phyloP scores from a whole-genome alignment of 768 basidiomycete genomes.

The Auriscalpium vulgare region DNA sequence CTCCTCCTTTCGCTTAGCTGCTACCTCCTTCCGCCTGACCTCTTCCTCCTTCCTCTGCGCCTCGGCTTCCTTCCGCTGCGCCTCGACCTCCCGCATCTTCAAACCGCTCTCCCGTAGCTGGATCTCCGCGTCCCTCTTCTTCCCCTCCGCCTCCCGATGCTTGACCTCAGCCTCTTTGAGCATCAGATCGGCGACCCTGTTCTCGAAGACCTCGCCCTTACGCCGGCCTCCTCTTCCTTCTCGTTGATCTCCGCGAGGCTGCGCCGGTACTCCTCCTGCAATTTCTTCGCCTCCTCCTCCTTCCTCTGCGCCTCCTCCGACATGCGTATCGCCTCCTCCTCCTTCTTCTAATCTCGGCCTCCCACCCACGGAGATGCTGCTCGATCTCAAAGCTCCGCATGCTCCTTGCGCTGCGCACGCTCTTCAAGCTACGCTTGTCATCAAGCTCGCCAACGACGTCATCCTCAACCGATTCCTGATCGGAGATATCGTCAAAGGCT shows the following conservation, averaged over 20 bases:
- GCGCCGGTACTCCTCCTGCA: constrained; percentile 20
- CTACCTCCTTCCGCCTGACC: constrained; percentile 16
- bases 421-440: constrained; percentile 8
- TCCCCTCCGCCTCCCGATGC: constrained; percentile 3
- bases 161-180: constrained; percentile 12
- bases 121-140: constrained; percentile 20
- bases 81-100: constrained; percentile 14
- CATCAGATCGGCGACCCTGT: constrained; percentile 10
- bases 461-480: constrained; percentile 6
- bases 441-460: constrained; percentile 9
- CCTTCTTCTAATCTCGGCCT: constrained; percentile 10
- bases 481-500: constrained; percentile 3
- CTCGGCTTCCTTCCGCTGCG: constrained; percentile 16
- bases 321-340: constrained; percentile 9
- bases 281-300: constrained; percentile 17
- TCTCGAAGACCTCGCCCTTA: constrained; percentile 16
- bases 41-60: constrained; percentile 17
- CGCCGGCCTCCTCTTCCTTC: constrained; percentile 11
- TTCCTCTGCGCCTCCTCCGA: constrained; percentile 24
- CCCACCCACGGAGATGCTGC: constrained; percentile 12
- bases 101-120: constrained; percentile 26
- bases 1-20: constrained; percentile 14
- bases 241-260: constrained; percentile 20
- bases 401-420: constrained; percentile 7
- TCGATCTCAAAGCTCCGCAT: constrained; percentile 13